phyloP scores from a whole-genome alignment of 345 rosid species.

The Litchi chinensis region DNA sequence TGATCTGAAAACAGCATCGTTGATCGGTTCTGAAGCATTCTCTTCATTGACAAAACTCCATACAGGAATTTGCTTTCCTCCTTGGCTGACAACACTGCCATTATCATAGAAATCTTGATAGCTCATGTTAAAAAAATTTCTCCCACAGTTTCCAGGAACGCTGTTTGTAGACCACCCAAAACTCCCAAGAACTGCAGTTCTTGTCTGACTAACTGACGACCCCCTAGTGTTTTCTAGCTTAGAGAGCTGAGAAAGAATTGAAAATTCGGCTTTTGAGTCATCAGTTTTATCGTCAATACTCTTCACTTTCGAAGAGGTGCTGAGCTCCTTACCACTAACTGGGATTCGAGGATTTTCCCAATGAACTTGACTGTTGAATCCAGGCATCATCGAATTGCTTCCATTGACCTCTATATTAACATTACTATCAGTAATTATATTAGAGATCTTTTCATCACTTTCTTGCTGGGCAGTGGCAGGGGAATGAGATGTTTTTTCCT shows the following conservation, averaged over 20 bases:
- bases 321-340: slow-evolving; percentile 1
- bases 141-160: slow-evolving; percentile 24
- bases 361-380: slow-evolving; percentile 30
- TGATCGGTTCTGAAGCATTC: slow-evolving; percentile 33
- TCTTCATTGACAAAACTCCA: slow-evolving; percentile 34
- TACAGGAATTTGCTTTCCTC: slow-evolving; percentile 28
- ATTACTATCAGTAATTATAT: slow-evolving; percentile 9
- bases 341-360: slow-evolving; percentile 20
- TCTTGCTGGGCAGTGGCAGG: slow-evolving; percentile 19
- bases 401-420: slow-evolving; percentile 15
- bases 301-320: slow-evolving; percentile 19
- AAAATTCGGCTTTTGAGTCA: slow-evolving; percentile 9
- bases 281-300: background rate
- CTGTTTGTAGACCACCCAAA: slow-evolving; percentile 25
- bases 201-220: slow-evolving; percentile 13
- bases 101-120: slow-evolving; percentile 26
- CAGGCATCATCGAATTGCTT: slow-evolving; percentile 17
- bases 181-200: slow-evolving; percentile 11
- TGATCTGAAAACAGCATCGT: slow-evolving; percentile 16
- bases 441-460: slow-evolving; percentile 25
- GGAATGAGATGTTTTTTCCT: slow-evolving; percentile 18
- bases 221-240: slow-evolving; percentile 14
- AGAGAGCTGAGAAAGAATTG: slow-evolving; percentile 20
- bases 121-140: slow-evolving; percentile 17
- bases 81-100: slow-evolving; percentile 24